Evolutionary conservation across 371 early-diverging fungal species (phyloP).

Genomic region (Apophysomyces variabilis): DNA sequence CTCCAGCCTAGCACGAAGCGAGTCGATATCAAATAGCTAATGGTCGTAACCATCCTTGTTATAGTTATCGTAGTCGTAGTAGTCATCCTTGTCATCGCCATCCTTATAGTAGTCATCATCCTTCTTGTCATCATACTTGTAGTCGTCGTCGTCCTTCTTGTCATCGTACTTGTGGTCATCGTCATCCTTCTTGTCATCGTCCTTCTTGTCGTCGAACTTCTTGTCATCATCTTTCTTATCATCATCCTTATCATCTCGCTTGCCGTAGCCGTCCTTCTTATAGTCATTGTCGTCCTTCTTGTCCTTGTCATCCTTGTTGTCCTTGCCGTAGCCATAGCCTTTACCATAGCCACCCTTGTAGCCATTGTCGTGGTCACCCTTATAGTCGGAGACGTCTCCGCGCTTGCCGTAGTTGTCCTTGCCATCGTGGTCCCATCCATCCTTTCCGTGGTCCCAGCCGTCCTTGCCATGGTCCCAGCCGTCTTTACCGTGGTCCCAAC

Average conservation of each 20-base stretch:
- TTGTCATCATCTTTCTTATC: neutral
- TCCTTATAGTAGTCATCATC: neutral
- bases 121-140: neutral
- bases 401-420: constrained; percentile 9
- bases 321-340: neutral
- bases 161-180: neutral
- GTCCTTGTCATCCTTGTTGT: neutral
- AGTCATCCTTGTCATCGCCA: neutral
- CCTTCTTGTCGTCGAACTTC: neutral
- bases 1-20: neutral
- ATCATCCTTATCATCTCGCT: too few relatives aligned
- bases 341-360: too few relatives aligned
- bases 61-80: neutral
- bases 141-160: neutral
- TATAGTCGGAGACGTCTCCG: neutral
- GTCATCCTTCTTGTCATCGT: too few relatives aligned
- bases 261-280: neutral
- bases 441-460: neutral
- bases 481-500: constrained; percentile 1
- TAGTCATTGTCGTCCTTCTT: neutral
- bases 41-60: neutral
- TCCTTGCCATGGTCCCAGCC: neutral
- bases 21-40: neutral
- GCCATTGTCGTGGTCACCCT: too few relatives aligned
- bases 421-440: too few relatives aligned